Base-by-base conservation (phyloP, 192 early-diverging fungal genomes). In the Coemansia sp. region DNA sequence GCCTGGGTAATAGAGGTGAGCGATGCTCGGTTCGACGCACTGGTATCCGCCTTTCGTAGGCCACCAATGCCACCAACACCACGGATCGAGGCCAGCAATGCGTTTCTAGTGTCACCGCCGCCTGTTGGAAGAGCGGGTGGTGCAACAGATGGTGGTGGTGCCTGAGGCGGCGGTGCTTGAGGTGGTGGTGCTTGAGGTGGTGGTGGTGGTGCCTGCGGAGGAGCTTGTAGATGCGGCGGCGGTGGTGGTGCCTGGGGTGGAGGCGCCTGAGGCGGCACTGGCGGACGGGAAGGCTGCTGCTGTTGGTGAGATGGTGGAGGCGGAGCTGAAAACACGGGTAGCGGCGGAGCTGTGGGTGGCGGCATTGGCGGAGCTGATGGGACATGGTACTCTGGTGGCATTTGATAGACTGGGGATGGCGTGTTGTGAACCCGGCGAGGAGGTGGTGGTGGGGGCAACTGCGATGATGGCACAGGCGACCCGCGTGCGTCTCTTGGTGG, bases 41-140 rank as follows among this genome's bases (percentile, higher is more conserved):
- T 38, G 36, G 11, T 64, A 29, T 75, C 69, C 16, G 70, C 47
- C 64, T 84, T 84, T 60, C 82, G 82, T 63, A 84, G 62, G 27
- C 69, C 46, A 44, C 74, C 65, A 27, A 80, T 57, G 27, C 82
- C 78, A 12, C 81, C 81, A 49, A 69, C 71, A 5, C 72, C 78
- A 22, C 82, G 77, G 36, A 84, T 84, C 11, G 82, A 79, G 11
- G 68, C 78, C 46, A 84, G 62, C 58, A 84, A 78, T 18, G 65
- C 68, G 31, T 44, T 68, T 41, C 82, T 52, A 20, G 68, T 40
- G 40, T 77, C 75, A 13, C 78, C 72, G 8, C 71, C 79, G 22
- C 15, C 62, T 47, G 73, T 29, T n/a, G 72, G 57, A 18, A 33
- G 57, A 27, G 76, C 34, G 22, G 65, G 67, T 3, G 68, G 70